Evolutionary conservation across 176 grass and related monocot species (phyloP), one percentile per base, ranked within the genome.

Genomic region (Oryza longistaminata): DNA sequence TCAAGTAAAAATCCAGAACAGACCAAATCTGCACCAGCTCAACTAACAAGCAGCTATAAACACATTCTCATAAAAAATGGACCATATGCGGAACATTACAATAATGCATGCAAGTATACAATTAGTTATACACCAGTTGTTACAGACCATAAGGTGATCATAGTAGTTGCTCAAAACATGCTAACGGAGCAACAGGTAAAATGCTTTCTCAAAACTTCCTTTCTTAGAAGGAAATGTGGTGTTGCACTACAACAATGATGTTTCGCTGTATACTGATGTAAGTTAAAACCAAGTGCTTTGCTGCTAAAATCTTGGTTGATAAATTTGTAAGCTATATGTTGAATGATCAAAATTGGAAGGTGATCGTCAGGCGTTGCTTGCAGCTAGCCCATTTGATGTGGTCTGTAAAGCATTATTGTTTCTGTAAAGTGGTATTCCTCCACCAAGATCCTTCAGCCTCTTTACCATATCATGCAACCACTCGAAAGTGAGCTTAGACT

Each of bases 391-490:
- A 55, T 88, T 82, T 2, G n/a, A 2, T 21, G 29, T 8, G 19
- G 7, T 66, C 21, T 44, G 67, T 55, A 34, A 35, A 24, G 34
- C 70, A 73, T 3, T 61, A 21, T 82, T 78, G 11, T 88, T 80
- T 72, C 55, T 64, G 78, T 94, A 92, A 52, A 96, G 96, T 22
- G 89, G 80, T 50, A 72, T 76, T 75, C 89, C 80, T 71, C 74
- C 82, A 58, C 93, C 96, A 16, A 95, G 87, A 29, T 94, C 87
- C 74, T 90, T 98, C 17, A 95, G 89, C 61, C 87, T 94, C 76
- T 64, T 88, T 78, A 98, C 93, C 95, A 98, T 98, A 82, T 89
- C 93, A 82, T 89, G 87, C 61, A 96, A 82, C 83, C 83, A 95
- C 78, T 96, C 91, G 21, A 99, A 99, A 12, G 91, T 95, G 35